Base-by-base conservation (phyloP, 176 grass and related monocot species). In the Poa annua region DNA sequence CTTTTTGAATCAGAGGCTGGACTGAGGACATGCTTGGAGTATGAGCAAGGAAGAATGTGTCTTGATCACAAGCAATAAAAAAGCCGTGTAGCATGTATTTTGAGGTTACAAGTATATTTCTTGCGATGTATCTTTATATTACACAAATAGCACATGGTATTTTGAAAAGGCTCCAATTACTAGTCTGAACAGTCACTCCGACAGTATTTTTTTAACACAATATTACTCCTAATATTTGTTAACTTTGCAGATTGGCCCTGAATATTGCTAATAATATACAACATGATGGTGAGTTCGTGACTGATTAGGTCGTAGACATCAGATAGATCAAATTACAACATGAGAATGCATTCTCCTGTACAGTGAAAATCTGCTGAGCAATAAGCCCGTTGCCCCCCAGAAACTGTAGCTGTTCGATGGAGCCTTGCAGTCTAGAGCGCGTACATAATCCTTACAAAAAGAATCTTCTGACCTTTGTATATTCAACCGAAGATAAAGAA, bases 1-100 rank as follows among this genome's bases (percentile, higher is more conserved):
- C 38, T 39, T 4, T 39, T 7, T 39, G 38, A 8, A 39, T 39
- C 38, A 39, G 38, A 39, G 80, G 73, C 79, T 85, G 86, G 84
- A 96, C 91, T 24, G 88, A 91, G 52, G 93, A 93, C n/a, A 75
- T 50, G 76, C 35, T 90, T 38, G 81, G 35, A 36, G 85, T 81
- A 77, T 91, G 94, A 81, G 65, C 56, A 53, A 62, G 6, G 80
- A 44, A 75, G 88, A 35, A 60, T 87, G 44, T 21, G 84, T 80
- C 45, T 48, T 48, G 2, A 32, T 63, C 25, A 15, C 60, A 63
- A 63, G 24, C 4, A 32, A 63, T 24, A 11, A 63, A 63, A 32
- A 63, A 32, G 2, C 32, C 60, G 25, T 63, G 25, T 29, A 29
- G 25, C 25, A 32, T 39, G 34, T 29, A 62, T 26, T 26, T 29